phyloP scores from a whole-genome alignment of 2,329 filamentous ascomycete species.

The Tolypocladium endophyticum region DNA sequence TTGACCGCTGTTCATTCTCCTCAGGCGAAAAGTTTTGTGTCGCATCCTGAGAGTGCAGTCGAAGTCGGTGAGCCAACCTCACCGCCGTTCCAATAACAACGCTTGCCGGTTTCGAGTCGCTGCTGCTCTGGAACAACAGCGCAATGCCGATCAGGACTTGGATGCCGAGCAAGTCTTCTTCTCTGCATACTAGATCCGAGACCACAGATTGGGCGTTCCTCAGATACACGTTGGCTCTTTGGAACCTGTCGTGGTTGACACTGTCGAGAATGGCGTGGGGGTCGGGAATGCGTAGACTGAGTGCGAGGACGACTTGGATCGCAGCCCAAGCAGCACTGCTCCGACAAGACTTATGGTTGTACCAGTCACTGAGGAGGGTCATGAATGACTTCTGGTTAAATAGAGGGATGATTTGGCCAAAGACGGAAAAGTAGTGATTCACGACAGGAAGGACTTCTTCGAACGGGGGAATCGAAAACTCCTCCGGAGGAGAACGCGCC shows the following conservation, averaged over 20 bases:
- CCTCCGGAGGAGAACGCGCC: constrained; percentile 3
- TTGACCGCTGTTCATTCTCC: constrained; percentile 21
- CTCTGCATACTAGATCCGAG: constrained; percentile 24
- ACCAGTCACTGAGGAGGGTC: constrained; percentile 23
- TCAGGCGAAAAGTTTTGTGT: constrained; percentile 13
- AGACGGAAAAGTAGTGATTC: constrained; percentile 24
- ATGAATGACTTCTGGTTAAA: constrained; percentile 26
- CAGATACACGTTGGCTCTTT: constrained; percentile 19
- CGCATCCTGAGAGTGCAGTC: constrained; percentile 20
- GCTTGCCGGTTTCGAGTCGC: constrained; percentile 24
- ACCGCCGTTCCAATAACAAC: constrained; percentile 28
- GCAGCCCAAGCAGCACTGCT: constrained; percentile 23
- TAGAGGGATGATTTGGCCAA: constrained; percentile 25
- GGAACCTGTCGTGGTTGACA: constrained; percentile 7
- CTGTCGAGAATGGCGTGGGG: background rate
- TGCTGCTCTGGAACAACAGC: constrained; percentile 24
- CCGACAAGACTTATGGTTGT: constrained; percentile 11
- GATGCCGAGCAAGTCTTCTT: constrained; percentile 25
- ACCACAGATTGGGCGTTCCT: constrained; percentile 26
- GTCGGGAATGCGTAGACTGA: constrained; percentile 19
- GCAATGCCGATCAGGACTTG: constrained; percentile 28
- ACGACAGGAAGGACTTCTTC: constrained; percentile 23
- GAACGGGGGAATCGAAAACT: constrained; percentile 18
- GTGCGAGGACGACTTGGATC: constrained; percentile 27
- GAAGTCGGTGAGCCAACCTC: constrained; percentile 24